Conservation (phyloP, 768 basidiomycete species). For the Boletus subparvulus region DNA sequence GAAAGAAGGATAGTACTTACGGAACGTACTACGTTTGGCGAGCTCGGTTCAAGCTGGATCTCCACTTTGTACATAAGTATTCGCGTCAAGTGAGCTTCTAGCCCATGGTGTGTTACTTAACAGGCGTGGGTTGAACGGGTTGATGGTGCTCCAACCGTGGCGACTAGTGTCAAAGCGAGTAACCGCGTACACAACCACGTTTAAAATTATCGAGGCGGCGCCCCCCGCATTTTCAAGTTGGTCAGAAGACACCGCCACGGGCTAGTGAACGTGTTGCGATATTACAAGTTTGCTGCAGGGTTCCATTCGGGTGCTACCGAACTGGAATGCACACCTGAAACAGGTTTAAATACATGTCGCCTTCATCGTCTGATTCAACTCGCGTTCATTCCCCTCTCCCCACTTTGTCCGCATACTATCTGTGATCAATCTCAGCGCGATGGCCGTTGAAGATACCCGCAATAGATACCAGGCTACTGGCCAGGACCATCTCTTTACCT, state of each 20-base stretch:
- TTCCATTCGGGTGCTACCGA: constrained; percentile 23
- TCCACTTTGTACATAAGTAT: not conserved
- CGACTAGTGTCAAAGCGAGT: no score
- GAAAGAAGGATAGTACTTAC: not conserved
- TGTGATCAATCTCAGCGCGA: constrained; percentile 20
- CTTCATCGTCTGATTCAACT: not conserved
- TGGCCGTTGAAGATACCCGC: constrained; percentile 58
- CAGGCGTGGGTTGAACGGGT: no score
- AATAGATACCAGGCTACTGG: constrained; percentile 73
- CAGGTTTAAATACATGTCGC: constrained; percentile 13
- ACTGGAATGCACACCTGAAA: constrained; percentile 1
- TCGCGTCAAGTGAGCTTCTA: not conserved
- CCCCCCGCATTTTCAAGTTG: no score
- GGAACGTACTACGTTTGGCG: not conserved
- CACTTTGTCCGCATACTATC: not conserved
- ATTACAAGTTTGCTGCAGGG: not conserved
- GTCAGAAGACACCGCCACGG: no score
- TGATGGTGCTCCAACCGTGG: no score
- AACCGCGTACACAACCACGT: no score
- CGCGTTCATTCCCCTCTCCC: not conserved
- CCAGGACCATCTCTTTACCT: constrained; percentile 87
- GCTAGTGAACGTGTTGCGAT: no score
- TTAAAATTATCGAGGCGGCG: no score
- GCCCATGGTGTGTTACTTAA: not conserved
- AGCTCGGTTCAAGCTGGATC: not conserved